Conservation (phyloP, 768 basidiomycete species). For the Favolaschia claudopus region DNA sequence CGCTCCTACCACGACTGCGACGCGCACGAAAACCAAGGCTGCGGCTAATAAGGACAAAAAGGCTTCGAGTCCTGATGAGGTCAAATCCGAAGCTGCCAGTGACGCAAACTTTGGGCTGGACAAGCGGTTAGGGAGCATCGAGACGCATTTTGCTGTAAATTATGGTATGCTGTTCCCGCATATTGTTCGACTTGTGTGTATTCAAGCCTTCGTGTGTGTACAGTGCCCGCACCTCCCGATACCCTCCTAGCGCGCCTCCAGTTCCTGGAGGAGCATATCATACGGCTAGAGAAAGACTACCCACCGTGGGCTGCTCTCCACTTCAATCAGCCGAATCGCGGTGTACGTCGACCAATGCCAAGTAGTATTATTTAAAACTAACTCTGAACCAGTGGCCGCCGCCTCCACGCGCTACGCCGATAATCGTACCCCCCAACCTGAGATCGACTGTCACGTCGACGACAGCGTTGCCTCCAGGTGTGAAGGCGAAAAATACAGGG, state of each 20-base stretch:
- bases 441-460: slow-evolving; percentile 31
- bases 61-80: slow-evolving; percentile 6
- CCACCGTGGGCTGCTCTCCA: slow-evolving; percentile 91
- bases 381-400: slow-evolving; percentile 73
- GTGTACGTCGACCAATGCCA: slow-evolving; percentile 55
- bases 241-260: slow-evolving; percentile 70
- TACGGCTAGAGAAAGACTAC: slow-evolving; percentile 80
- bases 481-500: slow-evolving; percentile 49
- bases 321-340: slow-evolving; percentile 84
- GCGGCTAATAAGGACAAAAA: slow-evolving; percentile 8
- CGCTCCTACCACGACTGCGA: neutral
- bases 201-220: neutral
- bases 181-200: neutral
- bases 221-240: slow-evolving; percentile 77
- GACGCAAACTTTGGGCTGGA: slow-evolving; percentile 61
- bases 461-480: slow-evolving; percentile 20
- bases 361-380: neutral
- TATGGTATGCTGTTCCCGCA: slow-evolving; percentile 59
- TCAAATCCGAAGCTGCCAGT: slow-evolving; percentile 1
- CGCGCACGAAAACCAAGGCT: slow-evolving; percentile 21
- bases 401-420: slow-evolving; percentile 77
- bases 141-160: slow-evolving; percentile 74
- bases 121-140: slow-evolving; percentile 70
- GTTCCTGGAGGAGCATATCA: slow-evolving; percentile 79
- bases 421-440: slow-evolving; percentile 79